Percentiles rank a stretch among this genome's conserved stretches.
These are phyloP conservation scores for Corchorus olitorius DNA, from an alignment of 345 rosid species.

Conservation along the genomic window DNA sequence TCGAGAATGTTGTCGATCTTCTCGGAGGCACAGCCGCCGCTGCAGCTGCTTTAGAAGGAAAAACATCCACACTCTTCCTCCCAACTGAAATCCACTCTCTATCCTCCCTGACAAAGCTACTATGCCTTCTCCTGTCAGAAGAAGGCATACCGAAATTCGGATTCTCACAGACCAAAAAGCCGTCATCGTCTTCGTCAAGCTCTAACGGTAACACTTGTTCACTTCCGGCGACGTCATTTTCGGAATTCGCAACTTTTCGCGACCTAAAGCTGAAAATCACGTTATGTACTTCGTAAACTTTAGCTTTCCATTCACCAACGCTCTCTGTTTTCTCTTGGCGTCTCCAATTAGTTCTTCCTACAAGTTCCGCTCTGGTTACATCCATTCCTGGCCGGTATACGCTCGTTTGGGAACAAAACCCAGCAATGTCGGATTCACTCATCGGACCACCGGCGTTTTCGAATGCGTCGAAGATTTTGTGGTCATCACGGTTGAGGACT, in stretches of 20 bases:
- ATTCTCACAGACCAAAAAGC: constrained; percentile 84
- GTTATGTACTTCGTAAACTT: constrained; percentile 72
- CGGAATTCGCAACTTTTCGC: constrained; percentile 49
- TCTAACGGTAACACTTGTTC: constrained; percentile 68
- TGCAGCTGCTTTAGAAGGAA: constrained; percentile 44
- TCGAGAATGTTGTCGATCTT: constrained; percentile 36
- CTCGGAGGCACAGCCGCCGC: constrained; percentile 34
- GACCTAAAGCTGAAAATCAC: constrained; percentile 78
- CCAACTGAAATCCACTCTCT: constrained; percentile 70
- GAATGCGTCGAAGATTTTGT: constrained; percentile 72
- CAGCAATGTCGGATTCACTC: constrained; percentile 60
- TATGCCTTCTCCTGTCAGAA: constrained; percentile 65
- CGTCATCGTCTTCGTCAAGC: constrained; percentile 82
- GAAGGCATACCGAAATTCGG: constrained; percentile 50
- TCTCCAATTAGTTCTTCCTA: constrained; percentile 77
- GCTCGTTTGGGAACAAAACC: constrained; percentile 68
- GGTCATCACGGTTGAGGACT: constrained; percentile 70
- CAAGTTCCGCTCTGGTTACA: constrained; percentile 82
- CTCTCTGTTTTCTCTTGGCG: constrained; percentile 75
- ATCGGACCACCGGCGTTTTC: constrained; percentile 71
- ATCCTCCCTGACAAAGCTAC: constrained; percentile 91
- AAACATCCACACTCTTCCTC: constrained; percentile 68
- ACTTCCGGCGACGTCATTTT: constrained; percentile 58
- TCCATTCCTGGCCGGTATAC: constrained; percentile 95
- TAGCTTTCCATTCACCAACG: constrained; percentile 83